Conservation (phyloP, 1,284 basidiomycete species). For the Termitomyces sp. region DNA sequence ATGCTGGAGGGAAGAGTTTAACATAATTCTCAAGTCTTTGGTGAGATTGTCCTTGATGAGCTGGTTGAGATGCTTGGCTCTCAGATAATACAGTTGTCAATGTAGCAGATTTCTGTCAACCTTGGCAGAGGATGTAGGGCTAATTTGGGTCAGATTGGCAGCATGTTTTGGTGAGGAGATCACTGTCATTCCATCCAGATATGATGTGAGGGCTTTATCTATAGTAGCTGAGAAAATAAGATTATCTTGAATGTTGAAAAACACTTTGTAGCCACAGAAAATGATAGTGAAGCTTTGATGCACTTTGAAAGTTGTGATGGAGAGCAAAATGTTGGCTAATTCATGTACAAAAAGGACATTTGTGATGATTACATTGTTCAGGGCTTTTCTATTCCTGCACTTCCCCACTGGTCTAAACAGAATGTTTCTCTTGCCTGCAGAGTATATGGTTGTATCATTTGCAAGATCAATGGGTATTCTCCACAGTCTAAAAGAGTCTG, state of each 20-base stretch:
- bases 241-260: background rate
- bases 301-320: background rate
- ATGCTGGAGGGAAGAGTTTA: too few species aligned
- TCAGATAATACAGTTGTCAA: background rate
- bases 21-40: too few species aligned
- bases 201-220: background rate
- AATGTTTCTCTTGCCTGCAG: background rate
- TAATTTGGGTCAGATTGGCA: background rate
- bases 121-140: background rate
- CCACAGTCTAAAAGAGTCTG: background rate
- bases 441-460: background rate
- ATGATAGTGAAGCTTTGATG: background rate
- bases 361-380: background rate
- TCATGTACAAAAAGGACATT: background rate
- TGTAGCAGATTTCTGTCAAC: background rate
- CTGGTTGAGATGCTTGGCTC: too few species aligned
- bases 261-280: background rate
- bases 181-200: background rate
- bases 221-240: background rate
- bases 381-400: background rate
- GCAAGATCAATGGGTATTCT: constrained; percentile 1
- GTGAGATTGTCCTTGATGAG: too few species aligned
- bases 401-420: background rate
- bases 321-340: constrained; percentile 1
- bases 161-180: background rate